Conservation (phyloP, 2,329 filamentous ascomycete species). For the Colletotrichum godetiae region DNA sequence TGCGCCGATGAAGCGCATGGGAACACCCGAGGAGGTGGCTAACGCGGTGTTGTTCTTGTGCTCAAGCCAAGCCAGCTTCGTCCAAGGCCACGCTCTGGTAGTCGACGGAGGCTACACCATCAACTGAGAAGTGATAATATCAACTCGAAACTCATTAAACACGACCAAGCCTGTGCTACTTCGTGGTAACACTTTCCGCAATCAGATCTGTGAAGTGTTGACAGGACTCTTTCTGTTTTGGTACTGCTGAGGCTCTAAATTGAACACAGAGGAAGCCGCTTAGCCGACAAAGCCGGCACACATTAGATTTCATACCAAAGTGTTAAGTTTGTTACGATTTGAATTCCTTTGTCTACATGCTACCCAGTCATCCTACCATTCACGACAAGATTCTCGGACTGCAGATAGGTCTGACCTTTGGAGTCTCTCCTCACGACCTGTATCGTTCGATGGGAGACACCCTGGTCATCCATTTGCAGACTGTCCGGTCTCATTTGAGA, state of each 20-base stretch:
- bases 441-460: neutral
- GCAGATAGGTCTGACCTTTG: neutral
- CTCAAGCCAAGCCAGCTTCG: conserved; percentile 59
- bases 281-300: neutral
- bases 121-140: conserved; percentile 43
- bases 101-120: conserved; percentile 66
- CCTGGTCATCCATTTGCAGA: neutral
- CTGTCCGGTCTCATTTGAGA: neutral
- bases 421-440: neutral
- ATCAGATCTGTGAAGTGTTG: neutral
- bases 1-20: conserved; percentile 64
- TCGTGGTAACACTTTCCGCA: neutral
- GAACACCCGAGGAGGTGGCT: conserved; percentile 59
- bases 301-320: neutral
- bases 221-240: neutral
- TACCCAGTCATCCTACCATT: neutral
- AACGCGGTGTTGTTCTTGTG: conserved; percentile 62
- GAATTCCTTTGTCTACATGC: neutral
- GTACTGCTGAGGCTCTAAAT: neutral
- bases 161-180: neutral
- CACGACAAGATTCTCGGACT: neutral
- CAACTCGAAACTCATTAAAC: neutral
- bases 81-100: conserved; percentile 63
- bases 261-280: neutral
- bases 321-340: no score